Conservation (phyloP, 805 yeast genomes). For the Metschnikowia peoriensis region DNA sequence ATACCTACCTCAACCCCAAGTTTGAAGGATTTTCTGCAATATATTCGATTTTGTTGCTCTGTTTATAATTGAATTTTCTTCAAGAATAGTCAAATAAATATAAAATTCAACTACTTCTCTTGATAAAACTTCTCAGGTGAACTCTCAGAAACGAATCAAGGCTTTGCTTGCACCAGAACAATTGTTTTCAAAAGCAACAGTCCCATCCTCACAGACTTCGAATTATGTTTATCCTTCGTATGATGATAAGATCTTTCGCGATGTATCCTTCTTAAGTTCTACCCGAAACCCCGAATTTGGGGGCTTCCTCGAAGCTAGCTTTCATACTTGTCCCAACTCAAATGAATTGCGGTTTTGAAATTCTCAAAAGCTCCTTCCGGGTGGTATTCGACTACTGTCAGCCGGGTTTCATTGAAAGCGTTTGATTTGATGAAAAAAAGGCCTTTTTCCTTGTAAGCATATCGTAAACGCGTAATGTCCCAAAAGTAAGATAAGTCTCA, state of each 20-base stretch:
- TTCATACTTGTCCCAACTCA: not conserved
- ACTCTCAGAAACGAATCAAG: not conserved
- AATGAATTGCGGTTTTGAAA: not conserved
- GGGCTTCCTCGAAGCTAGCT: not conserved
- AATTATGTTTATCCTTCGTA: not conserved
- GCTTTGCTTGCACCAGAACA: not conserved
- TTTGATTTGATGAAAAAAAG: not conserved
- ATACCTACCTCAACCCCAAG: too few species aligned
- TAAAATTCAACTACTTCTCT: not conserved
- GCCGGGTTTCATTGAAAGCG: not conserved
- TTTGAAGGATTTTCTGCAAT: too few species aligned
- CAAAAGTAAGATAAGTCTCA: not conserved
- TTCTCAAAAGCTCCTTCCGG: not conserved
- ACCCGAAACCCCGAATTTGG: not conserved
- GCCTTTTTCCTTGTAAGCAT: not conserved
- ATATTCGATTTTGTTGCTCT: too few species aligned
- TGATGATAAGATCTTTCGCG: not conserved
- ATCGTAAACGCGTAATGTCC: not conserved
- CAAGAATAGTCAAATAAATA: too few species aligned
- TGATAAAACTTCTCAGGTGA: not conserved
- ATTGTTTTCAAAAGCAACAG: not conserved
- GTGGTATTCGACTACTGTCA: slow-evolving; percentile 1
- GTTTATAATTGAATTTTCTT: too few species aligned
- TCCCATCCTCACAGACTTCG: not conserved
- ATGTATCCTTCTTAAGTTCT: not conserved